These are phyloP conservation scores for Paxillus rubicundulus DNA, from an alignment of 768 basidiomycete genomes.

Conservation along the genomic window DNA sequence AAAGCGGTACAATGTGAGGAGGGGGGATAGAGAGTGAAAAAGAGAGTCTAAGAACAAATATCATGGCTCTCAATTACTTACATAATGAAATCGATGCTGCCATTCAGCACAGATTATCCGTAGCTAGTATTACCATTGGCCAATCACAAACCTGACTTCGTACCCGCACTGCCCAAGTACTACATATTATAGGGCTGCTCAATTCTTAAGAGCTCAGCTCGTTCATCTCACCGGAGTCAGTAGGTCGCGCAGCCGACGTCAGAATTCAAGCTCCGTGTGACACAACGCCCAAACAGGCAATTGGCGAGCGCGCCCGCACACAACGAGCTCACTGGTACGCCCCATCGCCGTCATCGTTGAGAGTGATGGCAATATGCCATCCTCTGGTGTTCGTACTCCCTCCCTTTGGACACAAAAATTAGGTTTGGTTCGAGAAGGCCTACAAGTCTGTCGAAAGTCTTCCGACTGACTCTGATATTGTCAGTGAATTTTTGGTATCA, in stretches of 20 bases:
- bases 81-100: neutral
- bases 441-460: conserved; percentile 11
- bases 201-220: no score
- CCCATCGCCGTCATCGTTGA: no score
- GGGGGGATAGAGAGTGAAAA: conserved; percentile 1
- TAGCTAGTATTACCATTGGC: neutral
- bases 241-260: no score
- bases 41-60: conserved; percentile 3
- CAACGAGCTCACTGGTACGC: no score
- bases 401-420: conserved; percentile 14
- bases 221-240: no score
- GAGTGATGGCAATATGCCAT: no score
- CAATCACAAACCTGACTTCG: no score
- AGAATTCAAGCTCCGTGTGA: no score
- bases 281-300: conserved; percentile 49
- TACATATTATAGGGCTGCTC: no score
- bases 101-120: conserved; percentile 14
- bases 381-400: neutral
- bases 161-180: neutral
- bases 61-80: neutral
- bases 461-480: conserved; percentile 1
- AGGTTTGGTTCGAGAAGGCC: conserved; percentile 10
- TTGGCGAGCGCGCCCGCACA: no score
- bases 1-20: neutral
- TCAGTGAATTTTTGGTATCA: neutral